Evolutionary conservation across 2,329 filamentous ascomycete species (phyloP).

Genomic region (Escovopsis weberi): DNA sequence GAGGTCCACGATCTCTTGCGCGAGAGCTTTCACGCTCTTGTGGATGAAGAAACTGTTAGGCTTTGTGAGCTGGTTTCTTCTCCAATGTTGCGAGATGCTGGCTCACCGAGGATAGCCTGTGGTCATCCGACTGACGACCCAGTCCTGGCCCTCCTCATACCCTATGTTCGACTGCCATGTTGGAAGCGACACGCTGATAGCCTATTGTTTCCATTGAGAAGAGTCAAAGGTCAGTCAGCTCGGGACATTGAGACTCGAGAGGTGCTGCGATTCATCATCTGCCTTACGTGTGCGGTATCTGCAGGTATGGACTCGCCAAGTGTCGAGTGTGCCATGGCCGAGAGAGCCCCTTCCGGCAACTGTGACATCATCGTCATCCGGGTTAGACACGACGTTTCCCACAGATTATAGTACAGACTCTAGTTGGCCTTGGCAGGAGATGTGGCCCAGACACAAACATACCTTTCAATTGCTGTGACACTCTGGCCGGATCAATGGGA

Average conservation of each 20-base stretch:
- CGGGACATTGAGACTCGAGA: neutral
- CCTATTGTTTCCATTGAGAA: constrained; percentile 35
- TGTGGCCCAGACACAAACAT: no score
- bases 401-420: neutral
- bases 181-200: constrained; percentile 88
- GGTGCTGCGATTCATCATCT: neutral
- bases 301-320: constrained; percentile 62
- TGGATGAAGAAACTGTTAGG: constrained; percentile 73
- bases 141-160: constrained; percentile 83
- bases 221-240: neutral
- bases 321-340: constrained; percentile 31
- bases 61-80: constrained; percentile 3
- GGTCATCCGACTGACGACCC: constrained; percentile 73
- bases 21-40: constrained; percentile 62
- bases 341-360: no score
- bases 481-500: no score
- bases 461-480: no score
- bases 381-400: neutral
- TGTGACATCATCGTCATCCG: neutral
- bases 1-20: constrained; percentile 47
- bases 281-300: constrained; percentile 62
- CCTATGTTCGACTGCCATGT: constrained; percentile 85
- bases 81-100: neutral
- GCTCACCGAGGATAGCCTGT: constrained; percentile 75
- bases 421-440: no score